Evolutionary conservation across 106 monocot genomes (phyloP).

Genomic region (Posidonia australis): DNA sequence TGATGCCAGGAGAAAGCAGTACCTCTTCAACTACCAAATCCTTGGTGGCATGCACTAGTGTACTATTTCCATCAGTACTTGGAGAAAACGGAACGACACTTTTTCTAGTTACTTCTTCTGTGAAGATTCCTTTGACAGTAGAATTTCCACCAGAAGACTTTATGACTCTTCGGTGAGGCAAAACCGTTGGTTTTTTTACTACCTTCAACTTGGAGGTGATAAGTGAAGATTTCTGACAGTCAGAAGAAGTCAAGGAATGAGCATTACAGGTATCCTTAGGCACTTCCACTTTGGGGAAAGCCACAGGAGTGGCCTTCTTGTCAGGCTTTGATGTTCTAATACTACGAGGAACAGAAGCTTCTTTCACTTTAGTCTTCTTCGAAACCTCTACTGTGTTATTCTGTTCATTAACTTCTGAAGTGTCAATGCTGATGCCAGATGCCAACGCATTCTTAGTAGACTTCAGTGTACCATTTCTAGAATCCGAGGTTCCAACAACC

Average conservation of each 20-base stretch:
- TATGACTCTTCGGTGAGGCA: not conserved
- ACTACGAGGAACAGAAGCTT: not conserved
- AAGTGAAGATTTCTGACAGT: not conserved
- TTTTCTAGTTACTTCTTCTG: not conserved
- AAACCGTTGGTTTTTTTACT: not conserved
- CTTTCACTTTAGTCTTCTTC: not conserved
- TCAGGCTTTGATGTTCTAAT: not conserved
- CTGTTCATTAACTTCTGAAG: not conserved
- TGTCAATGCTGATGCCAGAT: not conserved
- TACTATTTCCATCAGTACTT: not conserved
- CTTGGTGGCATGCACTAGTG: too few species aligned
- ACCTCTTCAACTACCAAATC: not conserved
- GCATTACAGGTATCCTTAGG: not conserved
- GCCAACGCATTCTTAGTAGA: not conserved
- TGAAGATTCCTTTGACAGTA: not conserved
- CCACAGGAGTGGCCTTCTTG: not conserved
- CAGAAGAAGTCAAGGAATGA: not conserved
- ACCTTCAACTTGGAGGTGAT: not conserved
- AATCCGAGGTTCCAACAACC: not conserved
- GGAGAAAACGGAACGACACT: not conserved
- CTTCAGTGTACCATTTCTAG: not conserved
- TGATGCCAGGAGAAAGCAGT: not conserved
- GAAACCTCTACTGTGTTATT: not conserved
- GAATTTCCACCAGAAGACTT: not conserved
- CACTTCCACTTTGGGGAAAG: not conserved